Conservation (phyloP, 1,139 yeast species). For the Yamadazyma sp. region DNA sequence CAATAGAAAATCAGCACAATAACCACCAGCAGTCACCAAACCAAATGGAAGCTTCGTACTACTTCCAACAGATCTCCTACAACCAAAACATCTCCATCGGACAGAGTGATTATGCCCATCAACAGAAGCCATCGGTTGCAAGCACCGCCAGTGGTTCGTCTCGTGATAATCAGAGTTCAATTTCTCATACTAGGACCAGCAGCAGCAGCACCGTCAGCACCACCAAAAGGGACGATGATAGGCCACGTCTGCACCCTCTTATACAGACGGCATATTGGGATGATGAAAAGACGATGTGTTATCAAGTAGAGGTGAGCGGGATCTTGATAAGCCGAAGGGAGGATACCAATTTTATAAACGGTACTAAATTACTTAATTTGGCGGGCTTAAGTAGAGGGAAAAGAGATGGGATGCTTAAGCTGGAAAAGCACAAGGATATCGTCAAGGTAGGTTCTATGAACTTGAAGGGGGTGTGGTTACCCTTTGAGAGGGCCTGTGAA, state of each 20-base stretch:
- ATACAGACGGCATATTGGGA: conserved; percentile 51
- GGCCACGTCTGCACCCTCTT: conserved; percentile 29
- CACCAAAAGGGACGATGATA: conserved; percentile 5
- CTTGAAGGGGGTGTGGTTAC: conserved; percentile 59
- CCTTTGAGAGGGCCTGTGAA: conserved; percentile 52
- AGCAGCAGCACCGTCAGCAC: conserved; percentile 4
- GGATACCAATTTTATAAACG: conserved; percentile 53
- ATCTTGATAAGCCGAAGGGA: conserved; percentile 51
- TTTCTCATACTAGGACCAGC: conserved; percentile 5
- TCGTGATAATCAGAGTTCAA: conserved; percentile 10
- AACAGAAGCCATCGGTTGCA: conserved; percentile 4
- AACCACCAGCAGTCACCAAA: too few species aligned
- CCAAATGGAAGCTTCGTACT: neutral
- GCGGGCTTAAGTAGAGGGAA: conserved; percentile 96
- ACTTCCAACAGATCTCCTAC: neutral
- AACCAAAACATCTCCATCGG: neutral
- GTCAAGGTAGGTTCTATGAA: conserved; percentile 56
- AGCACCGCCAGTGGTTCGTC: conserved; percentile 19
- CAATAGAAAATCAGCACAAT: neutral
- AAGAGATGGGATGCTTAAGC: conserved; percentile 79
- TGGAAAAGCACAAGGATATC: conserved; percentile 45
- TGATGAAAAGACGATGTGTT: conserved; percentile 47
- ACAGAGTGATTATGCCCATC: conserved; percentile 3
- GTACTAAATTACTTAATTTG: conserved; percentile 73
- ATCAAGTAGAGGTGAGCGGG: conserved; percentile 49